phyloP scores from a whole-genome alignment of 192 early-diverging fungal species.

The Entomortierella lignicola region DNA sequence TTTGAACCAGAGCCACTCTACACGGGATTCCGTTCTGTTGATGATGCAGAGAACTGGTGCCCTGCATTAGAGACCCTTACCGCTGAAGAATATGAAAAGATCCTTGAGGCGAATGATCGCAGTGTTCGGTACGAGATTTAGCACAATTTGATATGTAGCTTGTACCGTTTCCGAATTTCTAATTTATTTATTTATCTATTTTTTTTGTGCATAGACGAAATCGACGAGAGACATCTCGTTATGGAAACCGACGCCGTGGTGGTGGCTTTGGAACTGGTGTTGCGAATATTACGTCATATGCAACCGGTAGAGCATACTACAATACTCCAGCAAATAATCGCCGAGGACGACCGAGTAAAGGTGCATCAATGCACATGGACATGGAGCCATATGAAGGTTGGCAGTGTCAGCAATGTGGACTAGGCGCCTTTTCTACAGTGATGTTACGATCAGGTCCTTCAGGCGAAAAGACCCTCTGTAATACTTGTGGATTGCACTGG shows the following conservation, averaged over 20 bases:
- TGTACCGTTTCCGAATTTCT: neutral
- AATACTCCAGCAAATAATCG: slow-evolving; percentile 3
- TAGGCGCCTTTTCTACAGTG: slow-evolving; percentile 46
- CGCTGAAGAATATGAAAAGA: slow-evolving; percentile 70
- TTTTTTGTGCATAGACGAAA: slow-evolving; percentile 47
- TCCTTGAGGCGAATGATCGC: slow-evolving; percentile 65
- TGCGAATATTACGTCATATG: neutral
- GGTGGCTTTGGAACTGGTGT: neutral
- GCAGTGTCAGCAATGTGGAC: slow-evolving; percentile 56
- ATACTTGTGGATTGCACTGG: slow-evolving; percentile 56
- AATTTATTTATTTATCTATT: neutral
- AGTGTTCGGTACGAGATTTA: slow-evolving; percentile 61
- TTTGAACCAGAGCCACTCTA: slow-evolving; percentile 57
- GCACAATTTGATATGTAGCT: neutral
- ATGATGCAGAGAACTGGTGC: slow-evolving; percentile 64
- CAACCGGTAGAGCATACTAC: neutral
- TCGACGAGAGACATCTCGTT: slow-evolving; percentile 53
- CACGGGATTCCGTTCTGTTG: slow-evolving; percentile 57
- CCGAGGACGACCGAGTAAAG: slow-evolving; percentile 11
- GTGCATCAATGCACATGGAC: slow-evolving; percentile 23
- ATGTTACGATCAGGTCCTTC: slow-evolving; percentile 53
- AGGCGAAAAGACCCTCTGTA: slow-evolving; percentile 57
- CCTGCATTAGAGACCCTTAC: slow-evolving; percentile 68
- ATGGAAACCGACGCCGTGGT: slow-evolving; percentile 38
- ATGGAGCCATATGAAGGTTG: slow-evolving; percentile 43